Evolutionary conservation across 78 protist genomes (phyloP), one percentile per base, ranked within the genome.

Genomic region (Emiliania huxleyi): DNA sequence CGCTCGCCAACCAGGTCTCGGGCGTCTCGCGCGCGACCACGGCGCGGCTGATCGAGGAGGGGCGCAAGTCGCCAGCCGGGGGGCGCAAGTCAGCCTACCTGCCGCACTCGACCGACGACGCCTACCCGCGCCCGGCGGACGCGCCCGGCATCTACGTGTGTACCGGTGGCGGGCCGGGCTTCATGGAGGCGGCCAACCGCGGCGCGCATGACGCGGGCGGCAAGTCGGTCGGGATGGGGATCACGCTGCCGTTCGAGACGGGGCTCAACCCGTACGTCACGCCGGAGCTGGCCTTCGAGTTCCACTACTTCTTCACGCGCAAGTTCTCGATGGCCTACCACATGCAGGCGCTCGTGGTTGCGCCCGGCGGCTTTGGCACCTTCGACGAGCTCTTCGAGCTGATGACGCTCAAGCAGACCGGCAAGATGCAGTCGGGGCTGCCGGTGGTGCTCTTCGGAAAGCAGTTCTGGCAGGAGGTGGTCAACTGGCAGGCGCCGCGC

Each of bases 301-400:
- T 56, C 90, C 95, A 94, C 93, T 94, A 94, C 91, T 94, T 94
- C 91, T 94, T 94, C 83, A 90, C 95, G 48, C 84, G 95, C 40
- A 94, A 94, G 90, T 94, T 45, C 84, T 94, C 91, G 91, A 90
- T 94, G 93, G 88, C 75, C 37, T 90, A 90, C 93, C 33, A 69
- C 75, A 69, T 69, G 75, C 75, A 69, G 75, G 95, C 87, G 18
- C 89, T 94, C 75, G 55, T 94, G 48, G 69, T 43, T 19, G 23
- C 87, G n/a, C 95, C 95, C 15, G 95, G 95, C 25, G 95, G 95
- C 26, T 94, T 90, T 49, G 95, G 95, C 37, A 94, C 95, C 23
- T 49, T 71, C 43, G 95, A 94, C 89, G 95, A 94, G 87, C 93
- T 94, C 46, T 94, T 94, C 77, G 95, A 94, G 95, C 22, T 77